Evolutionary conservation across 169 alveolate species (phyloP), one percentile per base, ranked within the genome.

Genomic region (Eimeria sp.): DNA sequence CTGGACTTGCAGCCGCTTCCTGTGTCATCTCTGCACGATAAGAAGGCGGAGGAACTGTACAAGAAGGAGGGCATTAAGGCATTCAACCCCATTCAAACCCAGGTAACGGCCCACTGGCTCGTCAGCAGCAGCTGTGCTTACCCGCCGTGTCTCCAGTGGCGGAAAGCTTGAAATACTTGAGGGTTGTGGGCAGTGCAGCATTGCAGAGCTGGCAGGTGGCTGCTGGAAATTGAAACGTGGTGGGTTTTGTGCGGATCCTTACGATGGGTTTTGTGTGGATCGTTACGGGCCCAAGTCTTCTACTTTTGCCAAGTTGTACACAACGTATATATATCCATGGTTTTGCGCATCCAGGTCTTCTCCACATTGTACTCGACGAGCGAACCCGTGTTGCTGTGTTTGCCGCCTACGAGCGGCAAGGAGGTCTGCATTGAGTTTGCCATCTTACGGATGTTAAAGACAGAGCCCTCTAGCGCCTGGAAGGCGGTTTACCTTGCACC

Each of bases 1-100:
- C 97, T 98, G 62, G 99, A 99, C 97, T 96, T 99, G 97, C 99
- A 98, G 96, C 99, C 99, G 18, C 97, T 99, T 52, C 99, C 99
- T 11, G 97, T 98, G 58, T 95, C 98, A 71, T 98, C 99, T 4
- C 89, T 99, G 80, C 98, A 98, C 76, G 98, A 97, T 97, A 97
- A 97, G 52, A 97, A 98, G 23, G 98, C 98, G 25, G 99, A 98
- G 95, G 96, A 97, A 4, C 95, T 97, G 83, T 97, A 96, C 85
- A 30, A 68, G 77, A 71, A 60, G 37, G 80, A 80, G n/a, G 76
- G 95, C 85, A 76, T 96, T 58, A 88, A 96, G 88, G 95, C 96
- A 60, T 97, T 97, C 96, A 96, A 96, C 91, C 98, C 98, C n/a
- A 91, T 97, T 37, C 98, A 97, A 83, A 96, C 98, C 11, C 98